These are phyloP conservation scores for Sporothrix mexicana DNA, from an alignment of 2,329 filamentous ascomycete species.

Conservation along the genomic window DNA sequence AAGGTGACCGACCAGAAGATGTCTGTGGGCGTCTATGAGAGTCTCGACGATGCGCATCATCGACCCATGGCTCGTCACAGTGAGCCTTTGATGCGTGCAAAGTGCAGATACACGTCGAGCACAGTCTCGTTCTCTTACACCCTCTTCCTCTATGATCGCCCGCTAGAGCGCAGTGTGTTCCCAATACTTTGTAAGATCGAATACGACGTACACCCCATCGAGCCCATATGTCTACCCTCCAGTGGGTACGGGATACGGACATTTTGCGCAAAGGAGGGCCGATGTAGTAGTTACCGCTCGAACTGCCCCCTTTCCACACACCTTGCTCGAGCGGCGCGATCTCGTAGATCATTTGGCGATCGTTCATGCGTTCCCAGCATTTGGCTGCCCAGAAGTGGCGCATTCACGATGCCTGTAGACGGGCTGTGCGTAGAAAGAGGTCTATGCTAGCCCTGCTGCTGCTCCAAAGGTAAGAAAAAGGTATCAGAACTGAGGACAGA, in stretches of 20 bases:
- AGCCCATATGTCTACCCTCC: too few relatives aligned
- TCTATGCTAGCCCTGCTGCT: background rate
- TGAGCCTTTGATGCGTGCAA: background rate
- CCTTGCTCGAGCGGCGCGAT: background rate
- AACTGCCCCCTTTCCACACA: background rate
- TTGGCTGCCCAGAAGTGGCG: constrained; percentile 1
- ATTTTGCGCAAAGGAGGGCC: background rate
- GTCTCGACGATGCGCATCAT: background rate
- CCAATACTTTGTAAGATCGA: too few relatives aligned
- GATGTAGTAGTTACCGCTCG: background rate
- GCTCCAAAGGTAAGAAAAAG: background rate
- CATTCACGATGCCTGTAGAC: background rate
- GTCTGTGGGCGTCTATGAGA: constrained; percentile 11
- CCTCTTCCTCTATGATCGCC: background rate
- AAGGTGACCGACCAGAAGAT: background rate
- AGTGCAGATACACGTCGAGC: background rate
- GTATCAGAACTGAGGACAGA: background rate
- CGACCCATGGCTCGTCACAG: constrained; percentile 14
- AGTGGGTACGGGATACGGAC: background rate
- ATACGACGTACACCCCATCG: too few relatives aligned
- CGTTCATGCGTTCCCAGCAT: constrained; percentile 26
- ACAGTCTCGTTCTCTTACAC: background rate
- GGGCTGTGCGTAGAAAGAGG: background rate
- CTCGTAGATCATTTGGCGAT: constrained; percentile 22
- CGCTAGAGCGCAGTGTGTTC: background rate